Base-by-base conservation (phyloP, 2,329 filamentous ascomycete genomes). In the Aureobasidium sp. region DNA sequence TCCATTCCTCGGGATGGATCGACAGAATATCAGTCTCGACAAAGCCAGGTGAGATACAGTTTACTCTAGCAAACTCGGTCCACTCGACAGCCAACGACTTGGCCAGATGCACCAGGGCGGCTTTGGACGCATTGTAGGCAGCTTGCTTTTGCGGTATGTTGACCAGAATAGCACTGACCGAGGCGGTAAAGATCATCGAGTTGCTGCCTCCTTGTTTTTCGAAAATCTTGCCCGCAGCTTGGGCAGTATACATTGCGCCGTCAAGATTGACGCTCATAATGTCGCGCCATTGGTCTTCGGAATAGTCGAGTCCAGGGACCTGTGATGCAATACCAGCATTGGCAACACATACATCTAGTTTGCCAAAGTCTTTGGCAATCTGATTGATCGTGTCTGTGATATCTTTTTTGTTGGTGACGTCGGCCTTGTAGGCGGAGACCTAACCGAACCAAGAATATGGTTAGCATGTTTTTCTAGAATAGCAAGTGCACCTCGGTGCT, bases 121-220 rank as follows among this genome's bases (percentile, higher is more conserved):
- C 57, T n/a, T 61, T 61, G 7, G 45, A 61, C 4, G 57, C 52
- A 27, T 56, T 56, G 39, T 56, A 56, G 2, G 52, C 56, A 25
- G 83, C 89, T 73, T 96, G 92, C 0, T 89, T 89, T 74, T 96
- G 91, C 9, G 92, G 92, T 5, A 96, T 87, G 70, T 96, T 97
- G 73, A 96, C 91, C 69, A 96, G 90, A 59, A 87, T 77, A 34
- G 91, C 91, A 44, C 88, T 92, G 89, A 96, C 96, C 80, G 88
- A 92, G 22, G 91, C 92, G 67, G 96, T 90, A 75, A 96, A 92
- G 77, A 96, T 90, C 75, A 96, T 92, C 77, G 87, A 91, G 77
- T 87, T 92, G 39, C 91, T 91, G 0, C 83, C 79, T 70, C 91
- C 86, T 70, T 89, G 84, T 70, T 85, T 85, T 84, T 96, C 92